These are phyloP conservation scores for Platanthera guangdongensis DNA, from an alignment of 106 monocot species.

Conservation along the genomic window DNA sequence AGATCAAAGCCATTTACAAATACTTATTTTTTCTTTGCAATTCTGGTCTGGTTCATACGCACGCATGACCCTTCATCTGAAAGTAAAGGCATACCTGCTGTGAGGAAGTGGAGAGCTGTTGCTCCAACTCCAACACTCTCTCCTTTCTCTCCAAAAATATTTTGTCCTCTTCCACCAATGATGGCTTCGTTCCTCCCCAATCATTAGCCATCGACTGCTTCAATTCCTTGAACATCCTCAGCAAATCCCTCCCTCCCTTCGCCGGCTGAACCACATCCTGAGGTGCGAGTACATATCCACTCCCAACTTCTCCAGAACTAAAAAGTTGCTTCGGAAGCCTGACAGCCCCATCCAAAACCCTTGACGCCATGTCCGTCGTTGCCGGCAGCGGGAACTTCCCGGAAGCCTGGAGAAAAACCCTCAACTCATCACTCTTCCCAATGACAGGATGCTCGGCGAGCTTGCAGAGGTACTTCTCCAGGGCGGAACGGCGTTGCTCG, in stretches of 20 bases:
- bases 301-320: conserved; percentile 15
- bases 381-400: conserved; percentile 36
- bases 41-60: too few relatives aligned
- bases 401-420: conserved; percentile 44
- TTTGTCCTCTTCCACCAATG: conserved; percentile 70
- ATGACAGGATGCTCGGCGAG: conserved; percentile 67
- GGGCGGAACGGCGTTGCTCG: conserved; percentile 65
- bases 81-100: conserved; percentile 52
- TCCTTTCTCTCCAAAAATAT: conserved; percentile 83
- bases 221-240: conserved; percentile 88
- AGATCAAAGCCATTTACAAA: too few relatives aligned
- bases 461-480: conserved; percentile 72
- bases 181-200: conserved; percentile 54
- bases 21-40: too few relatives aligned
- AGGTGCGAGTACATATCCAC: conserved; percentile 18
- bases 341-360: conserved; percentile 63
- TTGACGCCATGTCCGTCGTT: conserved; percentile 51
- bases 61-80: too few relatives aligned
- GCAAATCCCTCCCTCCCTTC: conserved; percentile 67
- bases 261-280: conserved; percentile 59
- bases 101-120: conserved; percentile 69
- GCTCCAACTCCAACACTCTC: conserved; percentile 69
- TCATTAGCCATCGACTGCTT: conserved; percentile 82
- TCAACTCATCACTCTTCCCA: conserved; percentile 64
- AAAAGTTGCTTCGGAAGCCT: conserved; percentile 56